Base-by-base conservation (phyloP, 768 basidiomycete species). In the Mycena venus region DNA sequence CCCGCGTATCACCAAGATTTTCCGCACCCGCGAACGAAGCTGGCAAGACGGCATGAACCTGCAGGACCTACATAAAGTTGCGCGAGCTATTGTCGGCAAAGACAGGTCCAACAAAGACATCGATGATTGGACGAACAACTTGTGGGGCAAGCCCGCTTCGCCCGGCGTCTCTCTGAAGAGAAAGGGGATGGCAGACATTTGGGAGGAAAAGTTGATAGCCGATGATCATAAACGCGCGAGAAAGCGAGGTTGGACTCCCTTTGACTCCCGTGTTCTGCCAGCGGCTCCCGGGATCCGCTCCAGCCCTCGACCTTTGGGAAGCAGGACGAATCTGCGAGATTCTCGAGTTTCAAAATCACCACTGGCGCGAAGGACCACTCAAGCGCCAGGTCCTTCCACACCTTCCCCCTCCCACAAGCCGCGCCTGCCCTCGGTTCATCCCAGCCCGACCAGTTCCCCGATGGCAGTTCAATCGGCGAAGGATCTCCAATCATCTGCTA, bases 1-100 rank as follows among this genome's bases (percentile, higher is more conserved):
- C 80, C 95, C 96, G 0, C 88, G 96, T 60, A 86, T 97, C 34
- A 88, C 88, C 38, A 97, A 96, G 79, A 83, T 92, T 2, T 90
- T 90, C 80, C 90, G 92, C 9, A 78, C 84, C 0, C 82, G 80
- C 27, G 94, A 96, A 72, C 89, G 96, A 21, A 80, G 84, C n/a
- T 95, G 94, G 92, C 83, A 80, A 38, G 90, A 92, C 38, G 88
- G 88, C 23, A 78, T 88, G 34, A 84, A 86, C 27, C 83, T 92
- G 4, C 82, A 86, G 25, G 85, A 86, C 23, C 81, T 93, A 17
- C 89, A 93, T 70, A 79, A 81, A 3, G 87, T 92, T 68, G 94
- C 93, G 0, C 87, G 86, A 29, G 84, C 87, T 19, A 85, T 85
- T 2, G 84, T 91, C 11, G 92, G 93, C 4, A 86, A 86, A 60